Percentiles rank a stretch among this genome's conserved stretches.
Conservation (phyloP, 2,329 filamentous ascomycete species). For the Fusarium sp. region DNA sequence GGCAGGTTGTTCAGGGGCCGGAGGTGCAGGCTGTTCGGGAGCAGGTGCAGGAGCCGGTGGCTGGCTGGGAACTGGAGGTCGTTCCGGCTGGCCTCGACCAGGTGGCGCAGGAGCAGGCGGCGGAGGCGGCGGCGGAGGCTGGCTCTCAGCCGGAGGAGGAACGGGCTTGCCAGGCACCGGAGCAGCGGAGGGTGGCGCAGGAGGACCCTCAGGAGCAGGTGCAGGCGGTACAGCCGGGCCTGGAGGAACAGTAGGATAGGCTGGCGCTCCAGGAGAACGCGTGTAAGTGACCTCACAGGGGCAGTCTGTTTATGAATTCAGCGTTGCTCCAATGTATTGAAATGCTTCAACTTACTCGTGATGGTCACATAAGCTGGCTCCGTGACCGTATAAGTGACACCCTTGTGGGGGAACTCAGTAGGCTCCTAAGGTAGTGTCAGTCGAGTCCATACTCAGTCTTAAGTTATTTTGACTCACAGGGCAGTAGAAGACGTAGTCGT, state of each 20-base stretch:
- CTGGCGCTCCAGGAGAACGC: constrained; percentile 1
- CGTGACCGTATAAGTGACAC: constrained; percentile 58
- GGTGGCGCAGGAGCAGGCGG: no score
- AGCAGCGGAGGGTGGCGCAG: background rate
- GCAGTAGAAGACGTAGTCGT: constrained; percentile 56
- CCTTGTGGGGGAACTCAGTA: constrained; percentile 53
- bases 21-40: constrained; percentile 1
- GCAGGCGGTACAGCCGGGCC: constrained; percentile 6
- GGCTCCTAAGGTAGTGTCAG: constrained; percentile 35
- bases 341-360: constrained; percentile 51
- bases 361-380: constrained; percentile 57
- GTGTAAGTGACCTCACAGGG: constrained; percentile 57
- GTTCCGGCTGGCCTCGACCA: no score
- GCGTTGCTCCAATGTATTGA: constrained; percentile 1
- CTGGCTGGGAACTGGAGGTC: background rate
- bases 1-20: constrained; percentile 8
- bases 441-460: background rate
- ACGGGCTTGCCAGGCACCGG: background rate
- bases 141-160: constrained; percentile 4
- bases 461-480: constrained; percentile 50
- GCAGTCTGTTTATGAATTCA: constrained; percentile 55
- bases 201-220: constrained; percentile 4
- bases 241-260: constrained; percentile 9
- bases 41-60: background rate
- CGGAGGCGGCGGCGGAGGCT: no score